Base-by-base conservation (phyloP, 1,284 basidiomycete species). In the Boletus smithii region DNA sequence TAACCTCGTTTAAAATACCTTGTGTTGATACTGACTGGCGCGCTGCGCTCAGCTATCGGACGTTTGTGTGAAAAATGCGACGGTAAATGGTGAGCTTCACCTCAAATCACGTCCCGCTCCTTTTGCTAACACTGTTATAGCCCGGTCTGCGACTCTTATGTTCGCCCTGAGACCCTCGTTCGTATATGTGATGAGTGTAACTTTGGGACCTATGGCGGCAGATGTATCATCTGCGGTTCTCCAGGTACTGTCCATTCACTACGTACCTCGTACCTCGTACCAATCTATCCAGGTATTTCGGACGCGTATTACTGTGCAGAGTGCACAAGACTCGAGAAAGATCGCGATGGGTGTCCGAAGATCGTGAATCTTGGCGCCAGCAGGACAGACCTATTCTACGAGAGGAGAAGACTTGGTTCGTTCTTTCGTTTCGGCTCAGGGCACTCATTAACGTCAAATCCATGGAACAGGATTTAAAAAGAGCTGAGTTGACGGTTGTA, bases 131-230 rank as follows among this genome's bases (percentile, higher is more conserved):
- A 8, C 16, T 13, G 10, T 10, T 14, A 11, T 48, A 97, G 95
- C 69, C 97, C 97, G 9, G 91, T 99, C 48, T 99, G 97, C 73
- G 97, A 99, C 73, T 99, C 95, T 49, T 98, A 98, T 72, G 97
- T 99, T 50, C 84, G 97, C 57, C 97, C 97, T 52, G 93, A 97
- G 72, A 97, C 95, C 14, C 78, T 99, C 49, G 97, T 99, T 48
- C 85, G 94, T 60, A 97, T 98, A 61, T 99, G 97, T 69, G 97
- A 99, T 68, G 95, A 99, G 73, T 99, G 97, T 73, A 98, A 98
- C 69, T 99, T 95, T 70, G 97, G 97, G 51, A 95, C 93, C 45
- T 97, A 95, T 65, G 94, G 95, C 22, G 93, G 94, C 48, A 79
- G 93, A 54, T 99, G 97, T 69, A 97, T 99, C 71, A 95, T 99